A percentile compares a stretch with the other conserved stretches of the same genome.
phyloP scores from a whole-genome alignment of 352 stramenopile species.

The Pythium pectinolyticum region DNA sequence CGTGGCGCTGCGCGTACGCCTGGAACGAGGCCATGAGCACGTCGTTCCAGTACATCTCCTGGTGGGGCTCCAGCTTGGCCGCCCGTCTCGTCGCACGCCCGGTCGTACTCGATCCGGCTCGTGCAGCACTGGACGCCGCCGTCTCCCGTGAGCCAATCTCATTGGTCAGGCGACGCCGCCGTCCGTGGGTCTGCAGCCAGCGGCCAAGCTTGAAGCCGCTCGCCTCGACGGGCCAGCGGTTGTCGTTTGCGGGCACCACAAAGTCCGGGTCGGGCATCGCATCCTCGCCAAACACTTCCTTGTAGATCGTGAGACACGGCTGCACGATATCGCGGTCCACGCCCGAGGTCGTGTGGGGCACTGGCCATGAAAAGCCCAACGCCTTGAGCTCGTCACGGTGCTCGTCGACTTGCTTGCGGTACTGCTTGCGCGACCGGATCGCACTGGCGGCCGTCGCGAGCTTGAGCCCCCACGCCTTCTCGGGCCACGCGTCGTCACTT shows the following conservation, averaged over 20 bases:
- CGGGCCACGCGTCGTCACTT: constrained; percentile 70
- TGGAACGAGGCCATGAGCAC: constrained; percentile 64
- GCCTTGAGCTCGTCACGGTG: constrained; percentile 78
- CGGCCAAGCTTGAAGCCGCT: constrained; percentile 86
- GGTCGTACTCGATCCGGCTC: not conserved
- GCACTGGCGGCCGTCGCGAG: constrained; percentile 89
- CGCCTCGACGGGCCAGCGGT: constrained; percentile 83
- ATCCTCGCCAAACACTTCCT: constrained; percentile 69
- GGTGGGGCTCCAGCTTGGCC: constrained; percentile 40
- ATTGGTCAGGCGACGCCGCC: constrained; percentile 25
- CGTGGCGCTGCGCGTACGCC: constrained; percentile 48
- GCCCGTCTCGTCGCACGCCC: not conserved
- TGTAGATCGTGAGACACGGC: constrained; percentile 72
- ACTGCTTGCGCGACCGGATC: constrained; percentile 86
- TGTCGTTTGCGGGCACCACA: constrained; percentile 69
- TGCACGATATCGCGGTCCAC: constrained; percentile 59
- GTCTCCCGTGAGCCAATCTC: constrained; percentile 15
- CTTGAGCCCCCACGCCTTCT: constrained; percentile 81
- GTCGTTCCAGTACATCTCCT: constrained; percentile 74
- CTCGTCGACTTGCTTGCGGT: constrained; percentile 83
- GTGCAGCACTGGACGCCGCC: not conserved
- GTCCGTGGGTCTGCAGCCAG: constrained; percentile 74
- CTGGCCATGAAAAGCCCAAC: constrained; percentile 92
- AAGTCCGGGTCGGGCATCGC: constrained; percentile 59
- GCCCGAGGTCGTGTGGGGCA: constrained; percentile 50